Conservation (phyloP, 1,139 yeast species). For the Hanseniaspora gamundiae region DNA sequence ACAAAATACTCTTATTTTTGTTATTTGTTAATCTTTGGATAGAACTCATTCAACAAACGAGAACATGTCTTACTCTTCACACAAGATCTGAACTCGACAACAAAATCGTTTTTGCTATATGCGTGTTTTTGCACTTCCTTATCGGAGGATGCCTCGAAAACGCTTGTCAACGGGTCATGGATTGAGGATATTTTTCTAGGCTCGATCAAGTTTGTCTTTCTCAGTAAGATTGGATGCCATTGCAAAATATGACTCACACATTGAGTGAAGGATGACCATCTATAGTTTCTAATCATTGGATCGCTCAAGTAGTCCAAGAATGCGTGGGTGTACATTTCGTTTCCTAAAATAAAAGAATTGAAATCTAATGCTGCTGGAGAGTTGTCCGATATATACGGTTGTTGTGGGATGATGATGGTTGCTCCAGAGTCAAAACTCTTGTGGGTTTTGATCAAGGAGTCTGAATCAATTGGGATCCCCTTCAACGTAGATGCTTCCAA, state of each 20-base stretch:
- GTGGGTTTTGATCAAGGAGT: slow-evolving; percentile 57
- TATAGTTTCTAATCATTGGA: slow-evolving; percentile 52
- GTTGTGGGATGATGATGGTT: slow-evolving; percentile 2
- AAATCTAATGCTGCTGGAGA: slow-evolving; percentile 48
- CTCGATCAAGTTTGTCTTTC: slow-evolving; percentile 62
- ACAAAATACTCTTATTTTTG: too few species aligned
- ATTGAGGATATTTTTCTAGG: slow-evolving; percentile 40
- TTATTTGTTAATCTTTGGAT: slow-evolving; percentile 10
- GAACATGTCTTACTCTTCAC: slow-evolving; percentile 38
- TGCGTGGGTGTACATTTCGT: slow-evolving; percentile 51
- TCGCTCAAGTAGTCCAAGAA: slow-evolving; percentile 70
- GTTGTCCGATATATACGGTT: slow-evolving; percentile 6
- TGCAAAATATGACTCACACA: slow-evolving; percentile 74
- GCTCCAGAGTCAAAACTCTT: slow-evolving; percentile 15
- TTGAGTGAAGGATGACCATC: slow-evolving; percentile 43
- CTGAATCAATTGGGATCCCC: slow-evolving; percentile 31
- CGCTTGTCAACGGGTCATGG: slow-evolving; percentile 20
- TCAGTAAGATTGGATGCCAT: slow-evolving; percentile 81
- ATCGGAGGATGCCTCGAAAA: slow-evolving; percentile 13
- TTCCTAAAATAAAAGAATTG: slow-evolving; percentile 54
- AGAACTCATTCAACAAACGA: slow-evolving; percentile 28
- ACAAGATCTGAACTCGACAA: slow-evolving; percentile 50
- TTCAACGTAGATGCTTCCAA: slow-evolving; percentile 47
- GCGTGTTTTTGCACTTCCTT: slow-evolving; percentile 27
- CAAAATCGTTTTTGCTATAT: slow-evolving; percentile 51